A percentile compares a stretch with the other conserved stretches of the same genome.
Evolutionary conservation across 148 eudicot species (phyloP).

Genomic region (Amaranthus cruentus): DNA sequence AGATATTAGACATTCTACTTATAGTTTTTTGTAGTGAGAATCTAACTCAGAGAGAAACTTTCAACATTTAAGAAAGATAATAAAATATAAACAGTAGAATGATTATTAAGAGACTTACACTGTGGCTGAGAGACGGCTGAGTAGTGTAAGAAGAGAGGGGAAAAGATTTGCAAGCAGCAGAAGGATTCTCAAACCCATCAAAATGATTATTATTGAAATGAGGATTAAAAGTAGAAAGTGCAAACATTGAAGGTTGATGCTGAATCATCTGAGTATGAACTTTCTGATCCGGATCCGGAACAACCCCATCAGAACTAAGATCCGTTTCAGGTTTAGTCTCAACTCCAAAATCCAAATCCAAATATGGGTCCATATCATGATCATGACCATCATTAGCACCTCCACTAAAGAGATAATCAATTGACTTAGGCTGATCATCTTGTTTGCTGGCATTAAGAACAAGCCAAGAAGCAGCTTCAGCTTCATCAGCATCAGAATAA

Average conservation of each 20-base stretch:
- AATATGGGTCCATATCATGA: constrained; percentile 46
- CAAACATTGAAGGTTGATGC: constrained; percentile 26
- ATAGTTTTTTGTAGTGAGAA: too few species aligned
- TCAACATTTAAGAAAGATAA: too few species aligned
- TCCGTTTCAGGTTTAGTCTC: constrained; percentile 29
- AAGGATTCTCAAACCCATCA: constrained; percentile 17
- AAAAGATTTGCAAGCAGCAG: constrained; percentile 24
- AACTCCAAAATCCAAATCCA: constrained; percentile 46
- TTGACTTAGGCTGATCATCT: constrained; percentile 40
- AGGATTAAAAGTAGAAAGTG: constrained; percentile 14
- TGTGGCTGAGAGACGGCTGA: constrained; percentile 57
- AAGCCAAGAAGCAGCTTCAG: constrained; percentile 40
- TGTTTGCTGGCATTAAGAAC: constrained; percentile 27
- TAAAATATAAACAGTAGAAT: neutral
- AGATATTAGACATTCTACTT: neutral
- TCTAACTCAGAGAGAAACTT: too few species aligned
- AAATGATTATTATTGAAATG: constrained; percentile 6
- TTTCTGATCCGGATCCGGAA: constrained; percentile 57
- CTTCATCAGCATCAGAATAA: constrained; percentile 33
- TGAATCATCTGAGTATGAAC: neutral
- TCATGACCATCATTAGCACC: constrained; percentile 14
- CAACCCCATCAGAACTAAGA: constrained; percentile 47
- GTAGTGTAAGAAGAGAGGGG: constrained; percentile 25
- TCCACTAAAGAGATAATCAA: constrained; percentile 41
- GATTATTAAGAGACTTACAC: constrained; percentile 28